phyloP scores from a whole-genome alignment of 2,329 filamentous ascomycete species.

The Paraphaeosphaeria sporulosa region DNA sequence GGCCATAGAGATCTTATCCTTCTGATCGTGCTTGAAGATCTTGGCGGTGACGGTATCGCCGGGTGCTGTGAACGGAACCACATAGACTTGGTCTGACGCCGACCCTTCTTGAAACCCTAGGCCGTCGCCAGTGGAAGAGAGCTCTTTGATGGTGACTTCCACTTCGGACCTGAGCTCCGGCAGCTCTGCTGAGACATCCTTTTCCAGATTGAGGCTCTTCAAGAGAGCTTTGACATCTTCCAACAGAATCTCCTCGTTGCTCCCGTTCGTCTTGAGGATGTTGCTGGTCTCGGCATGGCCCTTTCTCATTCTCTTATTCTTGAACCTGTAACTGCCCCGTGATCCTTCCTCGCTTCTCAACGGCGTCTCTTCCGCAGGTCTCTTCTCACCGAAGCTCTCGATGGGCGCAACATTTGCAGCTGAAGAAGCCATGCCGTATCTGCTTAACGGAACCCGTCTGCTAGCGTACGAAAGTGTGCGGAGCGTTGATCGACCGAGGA shows the following conservation, averaged over 20 bases:
- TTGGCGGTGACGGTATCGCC: constrained; percentile 83
- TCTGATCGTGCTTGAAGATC: constrained; percentile 73
- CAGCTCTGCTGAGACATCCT: constrained; percentile 46
- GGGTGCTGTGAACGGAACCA: constrained; percentile 86
- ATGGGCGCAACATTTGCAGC: constrained; percentile 39
- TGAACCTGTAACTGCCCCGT: constrained; percentile 48
- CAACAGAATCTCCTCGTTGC: constrained; percentile 58
- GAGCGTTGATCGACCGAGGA: constrained; percentile 24
- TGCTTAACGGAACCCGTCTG: constrained; percentile 19
- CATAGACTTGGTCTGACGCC: constrained; percentile 74
- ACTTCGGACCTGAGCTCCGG: constrained; percentile 77
- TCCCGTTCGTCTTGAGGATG: constrained; percentile 52
- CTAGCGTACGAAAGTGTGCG: constrained; percentile 32
- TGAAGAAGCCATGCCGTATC: constrained; percentile 44
- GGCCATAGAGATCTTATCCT: constrained; percentile 74
- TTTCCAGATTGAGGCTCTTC: constrained; percentile 41
- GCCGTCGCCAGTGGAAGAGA: constrained; percentile 93
- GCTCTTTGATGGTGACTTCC: constrained; percentile 78
- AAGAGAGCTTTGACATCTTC: constrained; percentile 55
- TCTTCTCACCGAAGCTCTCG: constrained; percentile 45
- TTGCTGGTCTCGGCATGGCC: constrained; percentile 44
- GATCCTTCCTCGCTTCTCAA: constrained; percentile 43
- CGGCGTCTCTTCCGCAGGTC: constrained; percentile 43
- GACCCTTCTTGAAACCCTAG: constrained; percentile 74
- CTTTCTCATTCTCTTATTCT: constrained; percentile 59